phyloP scores from a whole-genome alignment of 2,329 filamentous ascomycete species.

The Keithomyces neogunnii region DNA sequence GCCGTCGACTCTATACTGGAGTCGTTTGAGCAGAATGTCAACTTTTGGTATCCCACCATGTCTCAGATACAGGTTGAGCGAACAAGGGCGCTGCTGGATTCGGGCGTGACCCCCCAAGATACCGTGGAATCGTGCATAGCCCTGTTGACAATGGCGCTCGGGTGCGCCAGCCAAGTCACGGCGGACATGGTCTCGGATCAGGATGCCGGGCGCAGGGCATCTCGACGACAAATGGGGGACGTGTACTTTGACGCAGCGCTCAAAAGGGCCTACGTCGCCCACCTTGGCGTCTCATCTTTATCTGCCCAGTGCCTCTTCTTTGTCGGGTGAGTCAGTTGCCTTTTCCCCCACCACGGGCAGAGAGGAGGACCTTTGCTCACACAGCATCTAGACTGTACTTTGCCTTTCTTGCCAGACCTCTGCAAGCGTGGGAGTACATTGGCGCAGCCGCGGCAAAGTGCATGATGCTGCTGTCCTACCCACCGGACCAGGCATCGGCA shows the following conservation, averaged over 20 bases:
- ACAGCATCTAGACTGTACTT: slow-evolving; percentile 32
- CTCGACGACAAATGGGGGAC: slow-evolving; percentile 27
- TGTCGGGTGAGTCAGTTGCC: slow-evolving; percentile 29
- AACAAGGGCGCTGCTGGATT: slow-evolving; percentile 22
- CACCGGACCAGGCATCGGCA: slow-evolving; percentile 22
- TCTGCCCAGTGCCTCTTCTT: slow-evolving; percentile 43
- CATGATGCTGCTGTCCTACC: slow-evolving; percentile 38
- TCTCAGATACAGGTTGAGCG: slow-evolving; percentile 28
- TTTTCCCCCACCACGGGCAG: not conserved
- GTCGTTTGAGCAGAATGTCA: slow-evolving; percentile 37
- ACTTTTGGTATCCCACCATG: slow-evolving; percentile 46
- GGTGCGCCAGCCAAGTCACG: slow-evolving; percentile 34
- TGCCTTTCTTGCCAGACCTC: slow-evolving; percentile 38
- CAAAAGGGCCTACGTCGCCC: slow-evolving; percentile 35
- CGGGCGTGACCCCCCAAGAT: slow-evolving; percentile 27
- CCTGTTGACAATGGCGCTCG: slow-evolving; percentile 37
- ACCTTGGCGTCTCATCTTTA: slow-evolving; percentile 35
- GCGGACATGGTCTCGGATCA: slow-evolving; percentile 19
- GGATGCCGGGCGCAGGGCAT: slow-evolving; percentile 20
- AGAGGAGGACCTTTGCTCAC: not conserved
- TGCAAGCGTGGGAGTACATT: slow-evolving; percentile 45
- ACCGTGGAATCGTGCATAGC: slow-evolving; percentile 31
- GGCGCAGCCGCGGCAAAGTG: slow-evolving; percentile 40
- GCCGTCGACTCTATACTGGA: slow-evolving; percentile 33
- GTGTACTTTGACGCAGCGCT: slow-evolving; percentile 38